Evolutionary conservation across 2,329 filamentous ascomycete species (phyloP), one percentile per base, ranked within the genome.

Genomic region (Fusarium chaquense): DNA sequence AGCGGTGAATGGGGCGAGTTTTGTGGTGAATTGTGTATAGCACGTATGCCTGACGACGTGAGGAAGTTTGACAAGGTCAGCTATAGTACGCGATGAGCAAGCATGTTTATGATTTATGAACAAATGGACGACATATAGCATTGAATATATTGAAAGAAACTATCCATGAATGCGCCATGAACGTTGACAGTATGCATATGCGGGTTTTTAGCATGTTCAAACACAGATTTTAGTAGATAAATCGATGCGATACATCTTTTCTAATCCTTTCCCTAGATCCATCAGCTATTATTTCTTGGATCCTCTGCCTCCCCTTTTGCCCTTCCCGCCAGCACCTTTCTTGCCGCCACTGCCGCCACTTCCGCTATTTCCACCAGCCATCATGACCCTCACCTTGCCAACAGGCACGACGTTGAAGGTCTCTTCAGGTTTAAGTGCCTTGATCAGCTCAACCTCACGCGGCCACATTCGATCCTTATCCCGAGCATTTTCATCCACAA

Each of bases 401-500:
- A 97, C 93, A 0, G 93, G 92, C 69, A 98, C 87, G 6, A 89
- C 87, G 72, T 95, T 94, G 58, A 94, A 87, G 18, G 93, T 87
- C 81, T 97, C 94, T 63, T 92, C 90, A 24, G 93, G 89, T 80
- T 94, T 96, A 83, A 94, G 89, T 0, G 84, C 88, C 80, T 91
- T 91, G 65, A 98, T 86, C 36, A 97, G 81, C 78, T 97, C 94
- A n/a, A 92, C 87, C 80, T 98, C 96, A 18, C 90, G 83, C 1
- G 92, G 93, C 89, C 93, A 96, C 79, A 97, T 92, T 75, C 87
- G 88, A 82, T 97, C 93, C 13, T 83, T 84, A 74, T 91, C 90
- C 55, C 81, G 79, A 38, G 84, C 82, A 60, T 81, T 81, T 76
- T 91, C 89, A 75, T 93, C 90, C 1, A 91, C 77, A 26, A 86